phyloP scores from a whole-genome alignment of 2,329 filamentous ascomycete species.

The Trichoderma guizhouense region DNA sequence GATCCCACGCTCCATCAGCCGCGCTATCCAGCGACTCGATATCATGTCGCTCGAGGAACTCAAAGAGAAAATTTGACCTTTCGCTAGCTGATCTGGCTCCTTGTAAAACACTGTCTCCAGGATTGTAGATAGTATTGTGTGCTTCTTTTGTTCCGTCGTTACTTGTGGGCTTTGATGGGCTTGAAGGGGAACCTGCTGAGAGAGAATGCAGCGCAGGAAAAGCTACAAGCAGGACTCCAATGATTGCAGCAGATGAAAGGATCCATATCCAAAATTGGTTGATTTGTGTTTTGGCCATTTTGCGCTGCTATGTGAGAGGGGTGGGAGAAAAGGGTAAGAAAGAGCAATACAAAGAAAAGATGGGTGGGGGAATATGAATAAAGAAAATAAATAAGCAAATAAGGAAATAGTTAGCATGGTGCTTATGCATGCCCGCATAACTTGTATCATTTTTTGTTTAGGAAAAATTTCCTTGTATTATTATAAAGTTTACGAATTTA shows the following conservation, averaged over 20 bases:
- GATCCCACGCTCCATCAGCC: background rate
- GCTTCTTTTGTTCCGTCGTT: background rate
- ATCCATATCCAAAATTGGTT: background rate
- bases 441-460: no score
- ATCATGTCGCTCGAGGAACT: background rate
- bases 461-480: no score
- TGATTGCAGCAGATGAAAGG: background rate
- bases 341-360: no score
- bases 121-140: background rate
- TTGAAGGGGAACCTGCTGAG: background rate
- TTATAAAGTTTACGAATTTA: no score
- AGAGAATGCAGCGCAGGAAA: background rate
- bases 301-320: background rate
- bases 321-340: no score
- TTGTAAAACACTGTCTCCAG: background rate
- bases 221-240: background rate
- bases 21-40: background rate
- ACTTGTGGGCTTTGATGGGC: background rate
- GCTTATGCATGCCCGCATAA: no score
- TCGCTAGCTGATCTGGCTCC: background rate
- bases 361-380: no score
- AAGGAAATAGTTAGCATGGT: no score
- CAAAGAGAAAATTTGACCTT: background rate
- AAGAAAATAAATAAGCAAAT: background rate
- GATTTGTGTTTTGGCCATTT: background rate